phyloP scores from a whole-genome alignment of 1,284 basidiomycete species.

The Serendipita sp. region DNA sequence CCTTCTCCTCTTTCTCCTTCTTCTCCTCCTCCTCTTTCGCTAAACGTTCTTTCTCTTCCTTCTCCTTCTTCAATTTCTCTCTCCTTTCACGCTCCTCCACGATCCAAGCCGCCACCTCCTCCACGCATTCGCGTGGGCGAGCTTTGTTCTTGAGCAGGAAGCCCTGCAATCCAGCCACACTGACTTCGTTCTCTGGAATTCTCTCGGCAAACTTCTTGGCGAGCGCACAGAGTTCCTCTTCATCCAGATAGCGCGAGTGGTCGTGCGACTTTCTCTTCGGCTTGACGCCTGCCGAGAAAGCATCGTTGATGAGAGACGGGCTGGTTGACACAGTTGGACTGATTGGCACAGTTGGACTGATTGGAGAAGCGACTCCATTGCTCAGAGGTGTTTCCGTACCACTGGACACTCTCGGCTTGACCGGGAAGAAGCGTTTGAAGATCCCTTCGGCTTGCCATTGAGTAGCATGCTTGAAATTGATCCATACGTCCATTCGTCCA shows the following conservation, averaged over 20 bases:
- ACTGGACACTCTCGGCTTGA: conserved; percentile 26
- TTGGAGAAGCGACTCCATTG: not conserved
- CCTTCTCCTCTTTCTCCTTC: not conserved
- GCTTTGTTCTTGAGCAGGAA: conserved; percentile 76
- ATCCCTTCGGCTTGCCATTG: conserved; percentile 79
- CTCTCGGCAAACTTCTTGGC: conserved; percentile 62
- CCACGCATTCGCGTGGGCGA: conserved; percentile 62
- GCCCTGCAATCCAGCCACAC: conserved; percentile 71
- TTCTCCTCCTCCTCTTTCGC: conserved; percentile 35
- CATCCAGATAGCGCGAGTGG: conserved; percentile 45
- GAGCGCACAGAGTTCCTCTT: conserved; percentile 55
- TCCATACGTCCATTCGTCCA: conserved; percentile 76
- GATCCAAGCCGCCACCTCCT: conserved; percentile 62
- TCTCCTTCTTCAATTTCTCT: conserved; percentile 70
- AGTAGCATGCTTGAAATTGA: conserved; percentile 74
- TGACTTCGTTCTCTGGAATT: conserved; percentile 69
- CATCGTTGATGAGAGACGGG: not conserved
- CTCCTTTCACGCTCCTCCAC: conserved; percentile 63
- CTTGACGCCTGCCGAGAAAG: not conserved
- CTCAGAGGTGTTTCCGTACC: conserved; percentile 15
- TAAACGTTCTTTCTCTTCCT: conserved; percentile 63
- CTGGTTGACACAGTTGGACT: not conserved
- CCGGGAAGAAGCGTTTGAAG: conserved; percentile 85
- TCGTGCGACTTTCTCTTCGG: conserved; percentile 30
- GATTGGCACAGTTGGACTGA: not conserved